Percentiles rank a stretch among this genome's conserved stretches.
Conservation (phyloP, 2,329 filamentous ascomycete species). For the Monilinia polystroma region DNA sequence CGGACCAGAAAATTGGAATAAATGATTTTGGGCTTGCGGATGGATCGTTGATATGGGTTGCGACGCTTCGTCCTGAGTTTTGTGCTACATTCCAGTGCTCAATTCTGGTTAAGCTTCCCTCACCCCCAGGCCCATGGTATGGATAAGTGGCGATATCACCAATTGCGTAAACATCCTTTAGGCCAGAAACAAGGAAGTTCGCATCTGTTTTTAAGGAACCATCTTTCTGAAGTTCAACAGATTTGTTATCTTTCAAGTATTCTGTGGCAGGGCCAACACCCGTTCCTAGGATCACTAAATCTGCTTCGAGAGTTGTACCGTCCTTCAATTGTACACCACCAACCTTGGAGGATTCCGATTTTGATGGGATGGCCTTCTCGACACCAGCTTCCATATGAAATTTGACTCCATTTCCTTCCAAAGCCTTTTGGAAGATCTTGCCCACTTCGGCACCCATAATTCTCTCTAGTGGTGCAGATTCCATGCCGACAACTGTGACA, state of each 20-base stretch:
- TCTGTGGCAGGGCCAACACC: constrained; percentile 84
- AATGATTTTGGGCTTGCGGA: constrained; percentile 65
- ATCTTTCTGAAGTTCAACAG: constrained; percentile 72
- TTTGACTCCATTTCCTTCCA: constrained; percentile 85
- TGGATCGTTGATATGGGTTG: constrained; percentile 70
- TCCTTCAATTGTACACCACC: constrained; percentile 82
- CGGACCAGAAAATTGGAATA: constrained; percentile 96
- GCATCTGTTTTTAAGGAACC: constrained; percentile 83
- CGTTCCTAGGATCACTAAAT: constrained; percentile 87
- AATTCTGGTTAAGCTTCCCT: constrained; percentile 73
- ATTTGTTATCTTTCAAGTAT: constrained; percentile 71
- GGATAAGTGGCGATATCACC: constrained; percentile 95
- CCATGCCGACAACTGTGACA: constrained; percentile 87
- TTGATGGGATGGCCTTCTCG: constrained; percentile 75
- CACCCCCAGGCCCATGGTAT: constrained; percentile 84
- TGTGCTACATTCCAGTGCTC: constrained; percentile 99
- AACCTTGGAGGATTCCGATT: constrained; percentile 66
- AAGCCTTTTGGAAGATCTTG: constrained; percentile 70
- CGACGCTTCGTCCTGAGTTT: constrained; percentile 80
- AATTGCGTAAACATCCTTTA: constrained; percentile 85
- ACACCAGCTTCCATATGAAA: constrained; percentile 82
- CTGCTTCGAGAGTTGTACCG: constrained; percentile 78
- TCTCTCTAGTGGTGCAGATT: constrained; percentile 77
- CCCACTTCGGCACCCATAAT: constrained; percentile 83
- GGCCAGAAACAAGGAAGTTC: constrained; percentile 70